Evolutionary conservation across 2,329 filamentous ascomycete genomes (phyloP).

Genomic region (Stagonosporopsis chrysanthemi): DNA sequence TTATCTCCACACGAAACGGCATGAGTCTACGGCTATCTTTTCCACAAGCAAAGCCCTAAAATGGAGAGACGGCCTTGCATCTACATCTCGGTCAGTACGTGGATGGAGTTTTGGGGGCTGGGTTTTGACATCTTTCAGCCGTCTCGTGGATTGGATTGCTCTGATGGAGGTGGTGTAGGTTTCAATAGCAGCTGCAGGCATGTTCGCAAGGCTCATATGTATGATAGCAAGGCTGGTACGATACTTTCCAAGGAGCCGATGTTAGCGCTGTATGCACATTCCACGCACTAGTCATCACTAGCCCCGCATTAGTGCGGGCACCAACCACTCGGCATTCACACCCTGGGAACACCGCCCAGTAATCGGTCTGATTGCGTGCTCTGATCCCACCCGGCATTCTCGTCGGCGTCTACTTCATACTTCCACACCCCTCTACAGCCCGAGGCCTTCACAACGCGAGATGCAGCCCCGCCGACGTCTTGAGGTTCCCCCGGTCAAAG

Average conservation of each 20-base stretch:
- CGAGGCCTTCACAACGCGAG: not conserved
- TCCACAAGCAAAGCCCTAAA: too few species aligned
- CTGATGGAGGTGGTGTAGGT: too few species aligned
- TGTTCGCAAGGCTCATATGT: too few species aligned
- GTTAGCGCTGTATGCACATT: not conserved
- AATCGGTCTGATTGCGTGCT: not conserved
- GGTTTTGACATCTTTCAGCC: too few species aligned
- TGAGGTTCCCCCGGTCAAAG: constrained; percentile 13
- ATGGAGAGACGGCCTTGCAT: too few species aligned
- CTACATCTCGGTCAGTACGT: too few species aligned
- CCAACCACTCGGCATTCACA: not conserved
- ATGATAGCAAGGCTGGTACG: too few species aligned
- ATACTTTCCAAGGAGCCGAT: too few species aligned
- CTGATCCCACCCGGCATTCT: not conserved
- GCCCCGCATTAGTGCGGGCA: not conserved
- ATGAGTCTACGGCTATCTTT: too few species aligned
- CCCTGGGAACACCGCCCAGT: not conserved
- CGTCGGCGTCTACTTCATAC: constrained; percentile 1
- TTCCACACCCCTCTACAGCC: not conserved
- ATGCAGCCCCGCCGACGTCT: constrained; percentile 11
- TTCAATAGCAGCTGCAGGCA: too few species aligned
- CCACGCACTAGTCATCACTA: not conserved
- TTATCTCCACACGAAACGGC: not conserved
- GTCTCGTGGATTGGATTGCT: too few species aligned
- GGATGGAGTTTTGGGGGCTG: too few species aligned